Evolutionary conservation across 257 asterid species (phyloP).

Genomic region (Jasminum sambac): DNA sequence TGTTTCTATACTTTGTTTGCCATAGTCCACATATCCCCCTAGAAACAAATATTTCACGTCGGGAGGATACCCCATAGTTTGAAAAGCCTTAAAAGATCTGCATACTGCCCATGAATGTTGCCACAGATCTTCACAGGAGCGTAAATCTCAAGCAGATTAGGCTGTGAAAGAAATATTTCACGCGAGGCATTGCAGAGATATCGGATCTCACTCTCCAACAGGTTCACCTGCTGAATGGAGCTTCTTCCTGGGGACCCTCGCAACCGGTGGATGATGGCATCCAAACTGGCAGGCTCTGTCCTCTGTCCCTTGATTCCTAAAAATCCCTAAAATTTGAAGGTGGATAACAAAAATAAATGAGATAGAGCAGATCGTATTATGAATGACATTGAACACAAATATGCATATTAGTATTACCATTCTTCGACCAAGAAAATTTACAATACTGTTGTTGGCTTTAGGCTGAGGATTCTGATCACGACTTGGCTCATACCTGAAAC

Average conservation of each 20-base stretch:
- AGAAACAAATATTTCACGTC: not conserved
- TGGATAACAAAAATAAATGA: not conserved
- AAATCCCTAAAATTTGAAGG: not conserved
- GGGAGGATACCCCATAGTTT: not conserved
- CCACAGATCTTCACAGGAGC: conserved; percentile 98
- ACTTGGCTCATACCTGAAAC: not conserved
- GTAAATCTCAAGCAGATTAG: conserved; percentile 89
- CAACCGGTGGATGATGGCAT: conserved; percentile 76
- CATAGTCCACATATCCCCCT: conserved; percentile 5
- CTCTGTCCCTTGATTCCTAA: conserved; percentile 13
- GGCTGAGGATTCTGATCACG: too few relatives aligned
- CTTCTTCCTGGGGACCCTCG: conserved; percentile 71
- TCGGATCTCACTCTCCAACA: conserved; percentile 90
- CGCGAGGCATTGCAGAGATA: conserved; percentile 67
- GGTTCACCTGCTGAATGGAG: conserved; percentile 77
- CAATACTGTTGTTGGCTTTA: too few relatives aligned
- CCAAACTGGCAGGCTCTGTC: conserved; percentile 65
- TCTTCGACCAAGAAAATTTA: too few relatives aligned
- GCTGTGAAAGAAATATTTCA: conserved; percentile 80
- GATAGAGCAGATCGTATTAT: not conserved
- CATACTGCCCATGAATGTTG: not conserved
- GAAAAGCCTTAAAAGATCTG: not conserved
- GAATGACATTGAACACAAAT: too few relatives aligned
- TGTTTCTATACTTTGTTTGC: not conserved
- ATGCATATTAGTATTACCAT: too few relatives aligned